Evolutionary conservation across 1,284 basidiomycete species (phyloP).

Genomic region (Ustilago loliicola): DNA sequence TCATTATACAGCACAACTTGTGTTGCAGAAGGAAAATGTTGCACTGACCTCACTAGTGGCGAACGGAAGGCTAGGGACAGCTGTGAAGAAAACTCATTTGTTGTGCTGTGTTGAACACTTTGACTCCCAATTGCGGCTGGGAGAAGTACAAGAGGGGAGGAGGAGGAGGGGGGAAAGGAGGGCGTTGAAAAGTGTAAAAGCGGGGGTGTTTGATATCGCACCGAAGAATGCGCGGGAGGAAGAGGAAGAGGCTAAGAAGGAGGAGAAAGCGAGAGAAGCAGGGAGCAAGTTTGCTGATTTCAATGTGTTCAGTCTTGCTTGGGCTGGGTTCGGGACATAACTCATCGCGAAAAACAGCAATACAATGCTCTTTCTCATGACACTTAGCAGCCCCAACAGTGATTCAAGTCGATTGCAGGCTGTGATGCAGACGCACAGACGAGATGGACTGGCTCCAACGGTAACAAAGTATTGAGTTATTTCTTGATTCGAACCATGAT

Average conservation of each 20-base stretch:
- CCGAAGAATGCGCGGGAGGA: no score
- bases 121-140: neutral
- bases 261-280: neutral
- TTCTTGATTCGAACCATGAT: neutral
- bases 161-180: neutral
- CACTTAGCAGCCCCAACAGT: no score
- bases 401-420: no score
- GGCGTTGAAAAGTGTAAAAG: constrained; percentile 12
- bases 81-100: constrained; percentile 95
- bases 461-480: neutral
- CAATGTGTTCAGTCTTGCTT: constrained; percentile 65
- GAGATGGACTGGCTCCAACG: neutral
- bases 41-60: constrained; percentile 79
- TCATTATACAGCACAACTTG: constrained; percentile 81
- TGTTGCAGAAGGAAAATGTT: constrained; percentile 16
- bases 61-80: constrained; percentile 93
- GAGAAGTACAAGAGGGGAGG: neutral
- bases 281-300: constrained; percentile 47
- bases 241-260: no score
- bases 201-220: constrained; percentile 20
- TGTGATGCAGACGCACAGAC: no score
- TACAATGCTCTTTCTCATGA: neutral
- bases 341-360: neutral
- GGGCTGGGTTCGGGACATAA: constrained; percentile 69
- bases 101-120: constrained; percentile 76